These are phyloP conservation scores for Aspergillus ochraceoroseus DNA, from an alignment of 2,329 filamentous ascomycete genomes.

Conservation along the genomic window DNA sequence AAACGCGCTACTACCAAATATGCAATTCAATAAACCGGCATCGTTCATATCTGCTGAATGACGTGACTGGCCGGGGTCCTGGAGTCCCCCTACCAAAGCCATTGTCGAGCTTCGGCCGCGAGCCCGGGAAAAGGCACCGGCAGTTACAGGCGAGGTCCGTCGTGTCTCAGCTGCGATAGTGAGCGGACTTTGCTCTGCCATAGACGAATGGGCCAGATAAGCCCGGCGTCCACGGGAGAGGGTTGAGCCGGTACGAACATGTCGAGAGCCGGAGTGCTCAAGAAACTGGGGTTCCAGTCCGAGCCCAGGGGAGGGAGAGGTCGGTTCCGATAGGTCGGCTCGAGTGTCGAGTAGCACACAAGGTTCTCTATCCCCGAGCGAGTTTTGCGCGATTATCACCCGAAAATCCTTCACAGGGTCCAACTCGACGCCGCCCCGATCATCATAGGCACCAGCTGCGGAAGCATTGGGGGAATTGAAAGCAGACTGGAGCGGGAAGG, in stretches of 20 bases:
- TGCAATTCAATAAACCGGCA: conserved; percentile 52
- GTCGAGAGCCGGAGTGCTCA: conserved; percentile 29
- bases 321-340: conserved; percentile 24
- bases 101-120: conserved; percentile 46
- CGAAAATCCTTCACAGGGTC: conserved; percentile 44
- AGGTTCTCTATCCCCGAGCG: conserved; percentile 46
- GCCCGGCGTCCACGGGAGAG: conserved; percentile 36
- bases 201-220: conserved; percentile 33
- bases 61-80: conserved; percentile 37
- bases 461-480: conserved; percentile 43
- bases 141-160: conserved; percentile 29
- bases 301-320: conserved; percentile 32
- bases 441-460: conserved; percentile 44
- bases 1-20: conserved; percentile 56
- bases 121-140: conserved; percentile 41
- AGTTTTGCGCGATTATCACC: conserved; percentile 47
- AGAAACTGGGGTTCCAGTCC: conserved; percentile 34
- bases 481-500: conserved; percentile 41
- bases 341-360: conserved; percentile 46
- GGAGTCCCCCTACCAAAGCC: conserved; percentile 31
- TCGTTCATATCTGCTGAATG: conserved; percentile 48
- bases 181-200: conserved; percentile 33
- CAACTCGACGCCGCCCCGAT: conserved; percentile 45
- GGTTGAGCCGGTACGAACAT: conserved; percentile 39
- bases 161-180: conserved; percentile 33